Conservation (phyloP, 2,329 filamentous ascomycete genomes). For the Fusarium bactridioides region DNA sequence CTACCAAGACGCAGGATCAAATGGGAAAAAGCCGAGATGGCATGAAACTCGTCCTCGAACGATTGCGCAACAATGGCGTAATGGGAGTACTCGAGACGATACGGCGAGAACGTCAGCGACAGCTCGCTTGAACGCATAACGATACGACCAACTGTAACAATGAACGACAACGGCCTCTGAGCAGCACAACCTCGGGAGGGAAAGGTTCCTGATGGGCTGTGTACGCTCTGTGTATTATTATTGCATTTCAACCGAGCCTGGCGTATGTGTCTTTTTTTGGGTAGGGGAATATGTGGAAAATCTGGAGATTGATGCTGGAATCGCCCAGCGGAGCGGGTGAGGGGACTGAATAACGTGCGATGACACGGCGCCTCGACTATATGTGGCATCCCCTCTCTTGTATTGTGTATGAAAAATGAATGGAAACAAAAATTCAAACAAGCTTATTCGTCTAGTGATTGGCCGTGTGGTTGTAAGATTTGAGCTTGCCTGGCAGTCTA, state of each 20-base stretch:
- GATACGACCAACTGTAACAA: slow-evolving; percentile 38
- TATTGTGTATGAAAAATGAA: slow-evolving; percentile 40
- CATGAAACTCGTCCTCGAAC: slow-evolving; percentile 82
- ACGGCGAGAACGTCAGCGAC: slow-evolving; percentile 53
- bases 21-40: slow-evolving; percentile 83
- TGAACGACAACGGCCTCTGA: slow-evolving; percentile 33
- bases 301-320: slow-evolving; percentile 16
- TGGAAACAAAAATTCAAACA: slow-evolving; percentile 28
- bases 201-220: slow-evolving; percentile 12
- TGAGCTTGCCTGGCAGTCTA: background rate
- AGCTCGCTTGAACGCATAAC: slow-evolving; percentile 35
- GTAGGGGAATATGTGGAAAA: slow-evolving; percentile 22
- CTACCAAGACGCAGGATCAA: slow-evolving; percentile 79
- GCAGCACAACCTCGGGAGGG: slow-evolving; percentile 23
- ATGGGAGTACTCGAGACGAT: slow-evolving; percentile 66
- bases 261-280: slow-evolving; percentile 46
- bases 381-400: slow-evolving; percentile 53
- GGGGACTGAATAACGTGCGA: slow-evolving; percentile 33
- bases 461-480: background rate
- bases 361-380: slow-evolving; percentile 40
- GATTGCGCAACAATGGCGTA: slow-evolving; percentile 66
- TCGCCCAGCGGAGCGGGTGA: slow-evolving; percentile 4
- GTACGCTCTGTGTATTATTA: slow-evolving; percentile 46
- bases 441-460: background rate
- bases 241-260: slow-evolving; percentile 45